These are phyloP conservation scores for Colletotrichum aenigma DNA, from an alignment of 2,329 filamentous ascomycete species.

Conservation along the genomic window DNA sequence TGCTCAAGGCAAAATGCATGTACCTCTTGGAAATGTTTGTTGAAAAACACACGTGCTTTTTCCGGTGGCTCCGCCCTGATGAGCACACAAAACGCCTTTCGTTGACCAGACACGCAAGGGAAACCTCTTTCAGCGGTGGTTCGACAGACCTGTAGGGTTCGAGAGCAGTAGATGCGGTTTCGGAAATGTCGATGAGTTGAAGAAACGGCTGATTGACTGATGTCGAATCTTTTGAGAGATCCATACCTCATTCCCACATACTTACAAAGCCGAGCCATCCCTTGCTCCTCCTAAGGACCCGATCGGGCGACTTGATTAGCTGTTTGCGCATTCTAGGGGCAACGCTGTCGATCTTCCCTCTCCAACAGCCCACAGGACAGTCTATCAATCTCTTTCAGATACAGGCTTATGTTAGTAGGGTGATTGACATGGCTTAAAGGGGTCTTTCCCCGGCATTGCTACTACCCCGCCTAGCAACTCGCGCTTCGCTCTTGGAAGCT, in stretches of 20 bases:
- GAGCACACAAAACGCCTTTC: neutral
- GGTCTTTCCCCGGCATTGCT: neutral
- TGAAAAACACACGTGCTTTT: neutral
- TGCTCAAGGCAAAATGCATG: neutral
- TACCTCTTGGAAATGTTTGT: neutral
- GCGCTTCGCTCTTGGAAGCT: neutral
- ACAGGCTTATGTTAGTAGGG: neutral
- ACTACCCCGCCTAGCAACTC: neutral
- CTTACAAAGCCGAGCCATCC: neutral
- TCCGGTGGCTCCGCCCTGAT: neutral
- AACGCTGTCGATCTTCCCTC: neutral
- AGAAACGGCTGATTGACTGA: neutral
- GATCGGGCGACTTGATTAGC: neutral
- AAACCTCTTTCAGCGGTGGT: neutral
- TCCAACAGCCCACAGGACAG: neutral
- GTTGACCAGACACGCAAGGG: neutral
- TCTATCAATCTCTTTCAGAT: neutral
- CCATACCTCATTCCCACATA: neutral
- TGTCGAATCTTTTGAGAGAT: neutral
- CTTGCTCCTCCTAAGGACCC: neutral
- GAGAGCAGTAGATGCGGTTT: neutral
- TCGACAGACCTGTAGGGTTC: neutral
- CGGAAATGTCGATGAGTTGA: neutral
- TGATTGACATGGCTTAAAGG: neutral
- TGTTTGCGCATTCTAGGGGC: neutral